These are phyloP conservation scores for Xylariomycetidae sp. DNA, from an alignment of 2,329 filamentous ascomycete species.

Conservation along the genomic window DNA sequence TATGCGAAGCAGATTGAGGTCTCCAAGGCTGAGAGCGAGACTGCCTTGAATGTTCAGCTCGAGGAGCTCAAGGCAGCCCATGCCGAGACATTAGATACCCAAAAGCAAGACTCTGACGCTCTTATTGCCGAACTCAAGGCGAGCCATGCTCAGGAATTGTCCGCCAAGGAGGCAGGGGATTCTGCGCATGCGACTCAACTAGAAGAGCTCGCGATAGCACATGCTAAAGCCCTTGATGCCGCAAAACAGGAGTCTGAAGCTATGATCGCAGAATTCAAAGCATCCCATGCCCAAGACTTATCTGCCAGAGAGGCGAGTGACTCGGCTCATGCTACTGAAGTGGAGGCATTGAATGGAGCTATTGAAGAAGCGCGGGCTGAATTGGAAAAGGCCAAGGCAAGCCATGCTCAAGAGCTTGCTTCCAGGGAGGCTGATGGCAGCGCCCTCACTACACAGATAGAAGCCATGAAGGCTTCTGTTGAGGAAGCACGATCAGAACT, in stretches of 20 bases:
- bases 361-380: constrained; percentile 27
- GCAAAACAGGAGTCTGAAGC: no score
- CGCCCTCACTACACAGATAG: constrained; percentile 19
- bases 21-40: constrained; percentile 38
- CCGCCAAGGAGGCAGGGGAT: constrained; percentile 29
- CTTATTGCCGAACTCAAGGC: constrained; percentile 34
- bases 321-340: constrained; percentile 30
- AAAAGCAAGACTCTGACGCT: constrained; percentile 36
- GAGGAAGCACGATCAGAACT: constrained; percentile 27
- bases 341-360: constrained; percentile 30
- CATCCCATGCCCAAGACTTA: constrained; percentile 25
- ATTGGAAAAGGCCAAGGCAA: constrained; percentile 23
- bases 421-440: constrained; percentile 18
- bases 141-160: constrained; percentile 28
- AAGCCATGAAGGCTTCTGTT: constrained; percentile 22
- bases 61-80: constrained; percentile 36
- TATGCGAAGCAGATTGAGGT: constrained; percentile 47
- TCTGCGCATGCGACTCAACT: constrained; percentile 32
- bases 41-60: constrained; percentile 35
- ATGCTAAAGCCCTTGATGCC: constrained; percentile 27
- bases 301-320: constrained; percentile 28
- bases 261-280: constrained; percentile 19
- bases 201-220: constrained; percentile 28
- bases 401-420: constrained; percentile 20
- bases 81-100: constrained; percentile 34